Evolutionary conservation across 2,329 filamentous ascomycete species (phyloP), one percentile per base, ranked within the genome.

Genomic region (Neocatenulostroma microsporum): DNA sequence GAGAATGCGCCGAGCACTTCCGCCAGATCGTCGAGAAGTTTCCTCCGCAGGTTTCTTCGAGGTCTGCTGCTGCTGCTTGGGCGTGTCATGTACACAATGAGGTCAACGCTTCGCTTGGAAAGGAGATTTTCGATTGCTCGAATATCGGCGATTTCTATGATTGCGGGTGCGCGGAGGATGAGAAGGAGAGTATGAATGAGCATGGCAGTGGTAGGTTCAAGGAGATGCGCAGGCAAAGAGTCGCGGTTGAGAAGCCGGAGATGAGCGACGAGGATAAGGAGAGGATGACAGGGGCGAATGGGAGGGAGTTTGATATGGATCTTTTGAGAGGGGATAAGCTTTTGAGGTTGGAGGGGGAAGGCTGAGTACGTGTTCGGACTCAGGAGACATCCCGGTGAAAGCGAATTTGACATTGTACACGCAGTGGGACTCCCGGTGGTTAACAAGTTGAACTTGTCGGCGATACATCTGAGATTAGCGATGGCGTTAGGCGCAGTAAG

Each of bases 121-220:
- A 81, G 55, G 66, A 70, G 4, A 56, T 73, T 15, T 81, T 80
- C 51, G 74, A 80, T 55, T 81, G 77, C 57, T 68, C 68, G 27
- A 73, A 79, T 24, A 75, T 81, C 39, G 77, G 76, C 2, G 75
- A 78, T 40, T 78, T 78, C 45, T 81, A 81, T 53, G 76, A 81
- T 51, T 81, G 77, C 49, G 77, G 76, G 21, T 80, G 77, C 54
- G 72, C 67, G 17, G 73, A 75, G 19, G 73, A 77, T 36, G 68
- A 69, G 32, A 61, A 63, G 23, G 59, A 40, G 8, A 44, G 28
- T 14, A 31, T 23, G 25, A 52, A 13, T 19, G 45, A 44, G 34
- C 41, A 44, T n/a, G 19, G 37, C 38, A 31, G 32, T n/a, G n/a
- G n/a, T n/a, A n/a, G n/a, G n/a, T n/a, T n/a, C n/a, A n/a, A n/a